Evolutionary conservation across 352 stramenopile genomes (phyloP), one percentile per base, ranked within the genome.

Genomic region (Pythium pyrilobum): DNA sequence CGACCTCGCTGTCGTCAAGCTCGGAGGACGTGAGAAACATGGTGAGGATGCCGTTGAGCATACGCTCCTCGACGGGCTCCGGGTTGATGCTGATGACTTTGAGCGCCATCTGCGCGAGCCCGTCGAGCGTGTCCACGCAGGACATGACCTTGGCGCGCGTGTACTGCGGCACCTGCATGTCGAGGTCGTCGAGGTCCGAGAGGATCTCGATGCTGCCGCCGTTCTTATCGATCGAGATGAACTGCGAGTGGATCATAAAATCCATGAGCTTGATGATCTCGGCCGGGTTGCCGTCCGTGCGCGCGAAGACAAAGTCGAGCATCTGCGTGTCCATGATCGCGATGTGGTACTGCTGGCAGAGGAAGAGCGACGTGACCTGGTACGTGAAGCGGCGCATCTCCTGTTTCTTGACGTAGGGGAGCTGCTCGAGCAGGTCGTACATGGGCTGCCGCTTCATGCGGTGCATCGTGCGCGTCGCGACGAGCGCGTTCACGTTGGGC

Each of bases 241-340:
- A 85, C n/a, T 81, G 72, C 4, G 77, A 70, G 16, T 82, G 67
- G 43, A 91, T 51, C 69, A 91, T 85, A 33, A 82, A 77, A 29
- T 70, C 69, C 54, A 91, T 71, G 3, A 91, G 64, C 32, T 82
- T 85, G 48, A 89, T 74, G 1, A 86, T 60, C 25, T 81, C 77
- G 10, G 71, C 67, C 1, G 80, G 80, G 43, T 91, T 91, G 16
- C 80, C 77, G 23, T 87, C 70, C 0, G 80, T 85, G 1, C 77
- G 72, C 1, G 74, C 56, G 28, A 83, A 87, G 13, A 85, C 80
- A 57, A 87, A 91, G 39, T 83, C 67, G 1, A 91, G 76, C 21
- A 91, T 46, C 59, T 91, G 70, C 5, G 80, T 82, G 48, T 91
- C 77, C 80, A 91, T 89, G 38, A 91, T 89, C 0, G 77, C 77